Evolutionary conservation across 2,329 filamentous ascomycete genomes (phyloP), one percentile per base, ranked within the genome.

Genomic region (Colletotrichum higginsianum): DNA sequence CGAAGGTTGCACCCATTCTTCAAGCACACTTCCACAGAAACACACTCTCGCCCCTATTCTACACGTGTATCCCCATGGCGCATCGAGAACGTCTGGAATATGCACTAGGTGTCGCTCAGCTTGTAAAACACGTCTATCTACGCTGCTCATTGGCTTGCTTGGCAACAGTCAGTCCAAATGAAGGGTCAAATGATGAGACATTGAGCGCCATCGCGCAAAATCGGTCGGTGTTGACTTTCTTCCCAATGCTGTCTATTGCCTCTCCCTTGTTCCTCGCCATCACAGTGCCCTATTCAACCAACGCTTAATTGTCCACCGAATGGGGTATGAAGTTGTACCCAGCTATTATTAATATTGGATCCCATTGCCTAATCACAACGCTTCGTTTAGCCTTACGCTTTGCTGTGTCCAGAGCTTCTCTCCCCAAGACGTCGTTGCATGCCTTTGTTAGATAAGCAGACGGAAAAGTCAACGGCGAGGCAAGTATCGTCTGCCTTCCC

Each of bases 51-150:
- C 18, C 11, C 38, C n/a, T 49, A 5, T 15, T n/a, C 30, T 55
- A n/a, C 8, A 35, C 30, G 30, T 35, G 30, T 9, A 35, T 44
- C 21, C 49, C 35, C 35, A 30, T n/a, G 18, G n/a, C 38, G 23
- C 40, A 64, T 30, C 61, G 23, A 55, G 21, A 53, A 23, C 47
- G 18, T 52, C 47, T 30, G 15, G 16, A 42, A 52, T n/a, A 38
- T 38, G 44, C 57, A n/a, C 52, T 16, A 56, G 4, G n/a, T 21
- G 21, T 40, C 11, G 35, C 35, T 18, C 52, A 38, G 11, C 26
- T 3, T 30, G 16, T 35, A 8, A 35, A n/a, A 9, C 23, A 35
- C 21, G 12, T 35, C 16, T 7, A 11, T n/a, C 26, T 18, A 3
- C 18, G 15, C 9, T 35, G 8, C 15, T 53, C 26, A 11, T 12